Evolutionary conservation across 345 rosid genomes (phyloP).

Genomic region (Conringia planisiliqua): DNA sequence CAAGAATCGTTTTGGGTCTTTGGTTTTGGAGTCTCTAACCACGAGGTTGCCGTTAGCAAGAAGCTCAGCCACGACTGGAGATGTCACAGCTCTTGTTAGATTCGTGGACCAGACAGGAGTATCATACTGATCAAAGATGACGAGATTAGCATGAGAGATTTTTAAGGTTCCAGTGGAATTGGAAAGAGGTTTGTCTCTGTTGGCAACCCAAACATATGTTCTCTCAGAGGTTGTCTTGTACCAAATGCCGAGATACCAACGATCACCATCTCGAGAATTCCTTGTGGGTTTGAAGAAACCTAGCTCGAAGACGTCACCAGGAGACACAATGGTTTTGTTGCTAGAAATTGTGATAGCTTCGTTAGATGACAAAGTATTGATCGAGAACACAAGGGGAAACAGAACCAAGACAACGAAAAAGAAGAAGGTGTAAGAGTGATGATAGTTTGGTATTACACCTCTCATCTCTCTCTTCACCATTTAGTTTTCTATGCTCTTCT

Average conservation of each 20-base stretch:
- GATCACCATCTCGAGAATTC: conserved; percentile 17
- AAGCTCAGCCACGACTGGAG: conserved; percentile 49
- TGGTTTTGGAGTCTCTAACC: conserved; percentile 38
- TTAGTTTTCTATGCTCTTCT: not conserved
- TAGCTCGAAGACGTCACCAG: conserved; percentile 50
- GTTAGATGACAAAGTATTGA: conserved; percentile 40
- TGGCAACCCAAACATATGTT: conserved; percentile 77
- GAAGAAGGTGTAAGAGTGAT: conserved; percentile 17
- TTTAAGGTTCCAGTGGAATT: conserved; percentile 43
- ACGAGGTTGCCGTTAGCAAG: conserved; percentile 71
- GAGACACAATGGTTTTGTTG: conserved; percentile 57
- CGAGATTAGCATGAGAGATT: conserved; percentile 37
- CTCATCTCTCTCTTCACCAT: conserved; percentile 25
- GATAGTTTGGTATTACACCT: conserved; percentile 5
- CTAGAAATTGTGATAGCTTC: conserved; percentile 36
- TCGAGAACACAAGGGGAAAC: conserved; percentile 25
- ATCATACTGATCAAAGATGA: conserved; percentile 32
- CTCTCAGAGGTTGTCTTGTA: conserved; percentile 49
- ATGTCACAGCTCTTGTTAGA: conserved; percentile 10
- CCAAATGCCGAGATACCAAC: conserved; percentile 76
- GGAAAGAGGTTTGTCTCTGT: conserved; percentile 59
- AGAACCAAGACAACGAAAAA: conserved; percentile 20
- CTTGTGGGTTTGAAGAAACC: conserved; percentile 58
- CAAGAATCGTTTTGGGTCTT: conserved; percentile 12
- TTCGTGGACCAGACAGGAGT: conserved; percentile 60